A percentile compares a stretch with the other conserved stretches of the same genome.
phyloP scores from a whole-genome alignment of 2,329 filamentous ascomycete genomes.

The Colletotrichum liriopes region DNA sequence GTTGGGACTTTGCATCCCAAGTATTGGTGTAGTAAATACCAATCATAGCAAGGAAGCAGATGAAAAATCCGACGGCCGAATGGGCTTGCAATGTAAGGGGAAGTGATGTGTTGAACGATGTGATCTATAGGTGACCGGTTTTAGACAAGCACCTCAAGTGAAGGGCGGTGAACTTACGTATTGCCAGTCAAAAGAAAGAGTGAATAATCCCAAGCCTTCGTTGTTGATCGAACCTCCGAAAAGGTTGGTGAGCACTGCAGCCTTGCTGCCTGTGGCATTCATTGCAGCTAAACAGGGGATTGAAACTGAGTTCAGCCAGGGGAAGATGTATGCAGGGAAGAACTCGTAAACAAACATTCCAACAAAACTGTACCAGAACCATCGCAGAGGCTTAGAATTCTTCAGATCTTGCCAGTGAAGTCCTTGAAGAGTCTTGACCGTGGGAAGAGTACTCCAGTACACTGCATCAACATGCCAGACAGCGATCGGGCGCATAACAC shows the following conservation, averaged over 20 bases:
- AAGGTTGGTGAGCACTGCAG: constrained; percentile 60
- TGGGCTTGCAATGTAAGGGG: constrained; percentile 68
- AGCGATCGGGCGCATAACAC: constrained; percentile 67
- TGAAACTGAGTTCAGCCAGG: constrained; percentile 70
- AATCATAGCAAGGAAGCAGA: constrained; percentile 66
- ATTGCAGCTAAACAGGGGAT: constrained; percentile 69
- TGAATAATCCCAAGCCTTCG: constrained; percentile 66
- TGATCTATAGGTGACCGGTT: constrained; percentile 58
- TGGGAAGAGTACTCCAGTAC: constrained; percentile 69
- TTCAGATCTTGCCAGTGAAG: constrained; percentile 68
- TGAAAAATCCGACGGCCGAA: constrained; percentile 59
- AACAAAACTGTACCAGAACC: constrained; percentile 66
- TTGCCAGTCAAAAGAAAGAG: constrained; percentile 69
- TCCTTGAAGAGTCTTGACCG: constrained; percentile 68
- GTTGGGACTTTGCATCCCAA: constrained; percentile 62
- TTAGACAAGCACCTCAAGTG: background rate
- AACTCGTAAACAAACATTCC: constrained; percentile 68
- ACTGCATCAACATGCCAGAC: constrained; percentile 72
- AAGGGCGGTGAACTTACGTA: constrained; percentile 56
- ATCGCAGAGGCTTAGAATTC: constrained; percentile 65
- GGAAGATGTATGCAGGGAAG: constrained; percentile 69
- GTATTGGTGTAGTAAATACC: constrained; percentile 66
- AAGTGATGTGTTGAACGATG: constrained; percentile 67
- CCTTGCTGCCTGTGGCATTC: constrained; percentile 64
- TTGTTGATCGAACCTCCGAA: constrained; percentile 69